Evolutionary conservation across 257 asterid species (phyloP).

Genomic region (Sherardia arvensis): DNA sequence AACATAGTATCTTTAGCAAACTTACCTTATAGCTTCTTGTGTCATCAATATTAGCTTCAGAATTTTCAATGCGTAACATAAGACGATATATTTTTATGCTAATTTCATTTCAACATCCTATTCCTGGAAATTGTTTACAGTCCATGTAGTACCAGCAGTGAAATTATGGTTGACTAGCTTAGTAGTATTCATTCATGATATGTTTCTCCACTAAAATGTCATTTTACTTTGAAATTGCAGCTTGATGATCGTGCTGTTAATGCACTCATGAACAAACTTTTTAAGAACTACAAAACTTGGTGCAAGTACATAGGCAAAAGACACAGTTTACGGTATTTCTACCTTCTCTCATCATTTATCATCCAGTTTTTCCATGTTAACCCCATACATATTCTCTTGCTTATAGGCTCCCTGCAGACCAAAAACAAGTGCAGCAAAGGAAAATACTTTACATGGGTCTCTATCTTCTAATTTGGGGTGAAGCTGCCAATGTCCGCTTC

Average conservation of each 20-base stretch:
- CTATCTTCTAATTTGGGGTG: slow-evolving; percentile 99
- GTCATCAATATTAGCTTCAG: background rate
- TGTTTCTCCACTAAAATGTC: background rate
- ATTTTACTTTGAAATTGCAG: slow-evolving; percentile 30
- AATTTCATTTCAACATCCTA: slow-evolving; percentile 1
- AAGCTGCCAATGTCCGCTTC: slow-evolving; percentile 92
- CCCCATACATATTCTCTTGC: slow-evolving; percentile 9
- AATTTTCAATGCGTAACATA: slow-evolving; percentile 4
- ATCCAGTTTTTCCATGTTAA: background rate
- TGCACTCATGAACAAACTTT: slow-evolving; percentile 81
- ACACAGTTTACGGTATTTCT: slow-evolving; percentile 76
- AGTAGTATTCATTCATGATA: background rate
- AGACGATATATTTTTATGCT: slow-evolving; percentile 10
- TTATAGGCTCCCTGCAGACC: slow-evolving; percentile 81
- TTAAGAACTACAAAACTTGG: slow-evolving; percentile 98
- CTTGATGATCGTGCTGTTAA: slow-evolving; percentile 95
- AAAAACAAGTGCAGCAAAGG: slow-evolving; percentile 76
- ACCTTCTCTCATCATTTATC: background rate
- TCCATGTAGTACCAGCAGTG: background rate
- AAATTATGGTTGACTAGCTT: background rate
- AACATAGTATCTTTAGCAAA: slow-evolving; percentile 6
- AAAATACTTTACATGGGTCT: slow-evolving; percentile 95
- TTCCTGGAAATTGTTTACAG: background rate
- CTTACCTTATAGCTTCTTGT: slow-evolving; percentile 4
- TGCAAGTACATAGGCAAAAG: slow-evolving; percentile 89